Evolutionary conservation across 495 filamentous ascomycete species (phyloP), one percentile per base, ranked within the genome.

Genomic region (Penicillium lividum): DNA sequence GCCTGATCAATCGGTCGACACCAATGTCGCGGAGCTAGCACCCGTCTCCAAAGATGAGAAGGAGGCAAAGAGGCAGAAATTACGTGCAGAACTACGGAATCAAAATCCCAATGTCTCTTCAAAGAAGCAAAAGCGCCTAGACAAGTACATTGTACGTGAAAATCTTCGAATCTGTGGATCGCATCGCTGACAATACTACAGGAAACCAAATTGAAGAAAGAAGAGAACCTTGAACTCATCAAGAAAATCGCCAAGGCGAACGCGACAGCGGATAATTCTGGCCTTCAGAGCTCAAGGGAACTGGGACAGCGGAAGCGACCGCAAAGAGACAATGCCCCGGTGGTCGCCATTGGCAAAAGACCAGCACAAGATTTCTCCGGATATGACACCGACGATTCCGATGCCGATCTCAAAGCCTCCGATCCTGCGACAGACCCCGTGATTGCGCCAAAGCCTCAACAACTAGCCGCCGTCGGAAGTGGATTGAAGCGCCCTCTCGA

Each of bases 171-270:
- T 25, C 11, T 31, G 29, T 38, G 1, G 27, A 33, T 51, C 27
- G 57, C 16, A 30, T 10, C 60, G 62, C 66, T 75, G 56, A 77
- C 61, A 33, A 7, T 7, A 18, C 30, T 42, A 10, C 64, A 88
- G 85, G 93, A 97, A 66, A 94, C 80, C 51, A 98, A 98, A 80
- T 77, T 98, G 7, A 88, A 83, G 68, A 98, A 97, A 70, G 94
- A 98, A 68, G 94, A 98, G 66, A 96, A 92, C 68, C 74, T 89
- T 8, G 89, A 86, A 53, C 75, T 98, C 18, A 81, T 97, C 50
- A 89, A 89, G 69, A 91, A 92, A 68, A 79, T 98, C 6, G 86
- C 89, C 30, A 77, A 82, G 42, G 86, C 89, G 29, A 77, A 82
- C 43, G 78, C 84, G 11, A 93, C 88, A 64, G 84, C 94, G 50